Conservation (phyloP, 345 rosid species). For the Passiflora organensis region DNA sequence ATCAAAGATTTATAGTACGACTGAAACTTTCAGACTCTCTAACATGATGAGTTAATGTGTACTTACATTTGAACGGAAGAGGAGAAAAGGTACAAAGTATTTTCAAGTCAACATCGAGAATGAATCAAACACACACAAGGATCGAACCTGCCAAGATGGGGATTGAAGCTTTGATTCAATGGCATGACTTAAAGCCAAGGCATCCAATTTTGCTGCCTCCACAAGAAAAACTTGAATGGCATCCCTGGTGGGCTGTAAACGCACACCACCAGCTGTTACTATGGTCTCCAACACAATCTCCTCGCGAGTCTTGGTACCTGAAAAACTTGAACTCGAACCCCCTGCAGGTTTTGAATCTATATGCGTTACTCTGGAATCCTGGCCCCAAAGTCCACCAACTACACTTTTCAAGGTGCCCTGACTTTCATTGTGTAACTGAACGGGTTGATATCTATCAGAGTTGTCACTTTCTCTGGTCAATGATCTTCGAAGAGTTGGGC, state of each 20-base stretch:
- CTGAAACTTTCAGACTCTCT: too few species aligned
- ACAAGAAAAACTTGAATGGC: constrained; percentile 70
- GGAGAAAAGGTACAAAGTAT: too few species aligned
- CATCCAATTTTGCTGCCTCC: constrained; percentile 86
- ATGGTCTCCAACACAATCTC: constrained; percentile 86
- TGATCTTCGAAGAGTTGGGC: constrained; percentile 85
- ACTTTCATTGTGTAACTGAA: constrained; percentile 44
- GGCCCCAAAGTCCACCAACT: constrained; percentile 66
- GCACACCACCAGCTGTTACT: constrained; percentile 92
- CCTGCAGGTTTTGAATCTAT: constrained; percentile 30
- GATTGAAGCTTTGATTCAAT: constrained; percentile 84
- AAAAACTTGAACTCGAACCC: constrained; percentile 43
- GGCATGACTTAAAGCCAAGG: constrained; percentile 64
- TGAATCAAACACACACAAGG: constrained; percentile 2
- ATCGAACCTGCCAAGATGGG: constrained; percentile 84
- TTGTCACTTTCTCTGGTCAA: constrained; percentile 63
- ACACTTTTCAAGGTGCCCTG: constrained; percentile 37
- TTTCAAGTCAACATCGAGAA: too few species aligned
- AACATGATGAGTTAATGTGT: too few species aligned
- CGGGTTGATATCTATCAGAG: constrained; percentile 71
- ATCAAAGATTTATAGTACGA: too few species aligned
- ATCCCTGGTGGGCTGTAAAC: constrained; percentile 94
- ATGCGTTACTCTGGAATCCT: constrained; percentile 37
- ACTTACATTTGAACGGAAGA: too few species aligned
- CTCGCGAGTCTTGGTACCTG: constrained; percentile 69